These are phyloP conservation scores for Verticillium dahliae DNA, from an alignment of 2,329 filamentous ascomycete genomes.

Conservation along the genomic window DNA sequence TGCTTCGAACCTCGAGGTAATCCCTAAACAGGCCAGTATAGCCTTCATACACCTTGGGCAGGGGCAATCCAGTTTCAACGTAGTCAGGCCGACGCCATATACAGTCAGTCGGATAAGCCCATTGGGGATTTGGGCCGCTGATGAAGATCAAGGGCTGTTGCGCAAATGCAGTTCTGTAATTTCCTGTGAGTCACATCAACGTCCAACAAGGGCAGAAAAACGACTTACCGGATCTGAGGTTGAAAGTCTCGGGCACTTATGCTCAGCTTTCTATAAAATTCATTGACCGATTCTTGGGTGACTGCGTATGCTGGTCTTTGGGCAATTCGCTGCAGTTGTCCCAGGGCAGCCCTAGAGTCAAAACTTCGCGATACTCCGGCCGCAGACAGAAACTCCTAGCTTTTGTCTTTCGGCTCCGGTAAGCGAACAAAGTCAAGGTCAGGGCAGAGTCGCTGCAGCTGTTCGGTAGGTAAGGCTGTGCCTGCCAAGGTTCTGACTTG, in stretches of 20 bases:
- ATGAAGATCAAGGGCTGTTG: background rate
- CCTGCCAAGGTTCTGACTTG: background rate
- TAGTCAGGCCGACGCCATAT: background rate
- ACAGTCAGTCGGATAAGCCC: background rate
- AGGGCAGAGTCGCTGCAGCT: background rate
- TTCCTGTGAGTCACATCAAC: background rate
- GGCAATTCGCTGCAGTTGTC: background rate
- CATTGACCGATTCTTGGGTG: background rate
- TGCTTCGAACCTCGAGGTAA: background rate
- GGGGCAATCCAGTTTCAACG: background rate
- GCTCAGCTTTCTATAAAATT: background rate
- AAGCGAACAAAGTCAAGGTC: background rate
- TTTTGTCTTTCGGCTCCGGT: background rate
- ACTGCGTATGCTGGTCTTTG: background rate
- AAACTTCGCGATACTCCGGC: background rate
- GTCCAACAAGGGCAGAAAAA: background rate
- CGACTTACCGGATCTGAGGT: background rate
- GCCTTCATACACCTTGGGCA: background rate
- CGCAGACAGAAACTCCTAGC: background rate
- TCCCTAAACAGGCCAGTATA: background rate
- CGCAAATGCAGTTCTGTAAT: background rate
- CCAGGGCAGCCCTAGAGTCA: background rate
- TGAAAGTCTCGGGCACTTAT: background rate
- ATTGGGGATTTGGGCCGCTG: background rate
- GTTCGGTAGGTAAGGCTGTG: background rate